phyloP scores from a whole-genome alignment of 2,329 filamentous ascomycete species.

The Botrytis elliptica region DNA sequence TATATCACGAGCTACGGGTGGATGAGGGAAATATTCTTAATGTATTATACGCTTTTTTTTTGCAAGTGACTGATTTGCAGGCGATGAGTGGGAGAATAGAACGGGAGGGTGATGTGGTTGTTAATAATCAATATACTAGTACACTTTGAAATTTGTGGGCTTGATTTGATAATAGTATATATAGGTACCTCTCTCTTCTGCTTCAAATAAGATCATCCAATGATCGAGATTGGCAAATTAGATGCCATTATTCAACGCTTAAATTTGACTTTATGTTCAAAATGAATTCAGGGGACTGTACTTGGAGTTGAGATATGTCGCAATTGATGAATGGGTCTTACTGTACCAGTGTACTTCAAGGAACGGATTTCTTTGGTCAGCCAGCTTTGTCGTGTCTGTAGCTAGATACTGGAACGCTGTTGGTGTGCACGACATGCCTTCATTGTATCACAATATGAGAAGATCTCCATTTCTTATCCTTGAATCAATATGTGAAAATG shows the following conservation, averaged over 20 bases:
- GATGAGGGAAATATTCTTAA: neutral
- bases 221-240: neutral
- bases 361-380: neutral
- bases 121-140: neutral
- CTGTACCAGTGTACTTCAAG: conserved; percentile 1
- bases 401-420: neutral
- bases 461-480: neutral
- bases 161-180: neutral
- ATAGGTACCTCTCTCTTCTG: neutral
- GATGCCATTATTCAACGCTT: neutral
- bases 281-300: neutral
- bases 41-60: neutral
- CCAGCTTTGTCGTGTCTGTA: neutral
- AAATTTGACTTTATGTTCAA: neutral
- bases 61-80: neutral
- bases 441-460: neutral
- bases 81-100: neutral
- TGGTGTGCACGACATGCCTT: neutral
- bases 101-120: neutral
- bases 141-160: neutral
- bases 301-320: neutral
- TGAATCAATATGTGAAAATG: neutral
- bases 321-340: neutral
- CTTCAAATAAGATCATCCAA: neutral
- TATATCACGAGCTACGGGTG: conserved; percentile 3